Evolutionary conservation across 1,139 yeast genomes (phyloP), one percentile per base, ranked within the genome.

Genomic region (Scheffersomyces cryptocercus): DNA sequence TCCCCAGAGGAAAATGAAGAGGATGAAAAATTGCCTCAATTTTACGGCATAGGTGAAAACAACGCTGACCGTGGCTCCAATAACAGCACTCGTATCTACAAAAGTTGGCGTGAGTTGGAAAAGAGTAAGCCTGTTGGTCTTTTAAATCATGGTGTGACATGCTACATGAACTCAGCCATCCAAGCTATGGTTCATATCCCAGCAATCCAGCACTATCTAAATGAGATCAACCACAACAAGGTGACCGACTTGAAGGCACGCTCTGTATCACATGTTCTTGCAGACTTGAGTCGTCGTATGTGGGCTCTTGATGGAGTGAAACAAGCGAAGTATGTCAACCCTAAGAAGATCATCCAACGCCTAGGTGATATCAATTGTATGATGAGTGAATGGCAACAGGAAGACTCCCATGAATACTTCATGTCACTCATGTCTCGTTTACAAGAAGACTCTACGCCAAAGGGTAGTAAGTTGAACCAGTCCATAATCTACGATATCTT

Each of bases 301-400:
- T 85, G 89, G 85, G 73, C 75, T 42, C 42, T 70, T 28, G 76
- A 72, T 16, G 63, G 64, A 29, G 68, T 32, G 58, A 55, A 39
- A 63, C 64, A 43, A 54, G 54, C 35, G 45, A 72, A 74, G 48
- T 83, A 74, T 54, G 72, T 85, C 46, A 84, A 88, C 59, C 97
- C 97, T 4, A 82, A 83, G 54, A 81, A 79, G 54, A 73, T 91
- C 54, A 84, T 90, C 43, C 75, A 76, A 42, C 74, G 93, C 49
- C 70, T 91, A 45, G 88, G 81, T 41, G 96, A 89, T 55, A 89
- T 91, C 56, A 91, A 91, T 64, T 89, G 96, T 61, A 86, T 88
- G 95, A 89, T 91, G 96, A 84, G 91, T 34, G 93, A 85, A 61
- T 90, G 96, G 96, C 91, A 89, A 64, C 99, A 93, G 64, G 98